Percentiles rank a stretch among this genome's conserved stretches.
Evolutionary conservation across 1,139 yeast species (phyloP).

Genomic region (Entelexis sorbosivorans): DNA sequence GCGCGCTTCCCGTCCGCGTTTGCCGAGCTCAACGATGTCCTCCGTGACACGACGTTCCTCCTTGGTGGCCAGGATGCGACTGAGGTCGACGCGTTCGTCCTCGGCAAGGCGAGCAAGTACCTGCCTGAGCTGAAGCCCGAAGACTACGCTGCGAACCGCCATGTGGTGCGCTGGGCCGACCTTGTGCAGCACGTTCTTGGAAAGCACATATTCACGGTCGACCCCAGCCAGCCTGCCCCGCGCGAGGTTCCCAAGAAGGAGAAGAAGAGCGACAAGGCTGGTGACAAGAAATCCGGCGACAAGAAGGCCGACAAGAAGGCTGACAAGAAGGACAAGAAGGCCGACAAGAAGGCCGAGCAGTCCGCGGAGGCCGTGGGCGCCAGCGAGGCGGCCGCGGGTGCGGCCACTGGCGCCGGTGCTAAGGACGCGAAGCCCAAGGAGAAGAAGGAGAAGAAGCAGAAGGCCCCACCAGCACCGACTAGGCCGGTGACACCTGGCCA

Average conservation of each 20-base stretch:
- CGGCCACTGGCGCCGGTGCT: slow-evolving; percentile 18
- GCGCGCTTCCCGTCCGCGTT: slow-evolving; percentile 46
- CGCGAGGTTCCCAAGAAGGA: slow-evolving; percentile 54
- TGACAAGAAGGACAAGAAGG: slow-evolving; percentile 16
- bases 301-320: slow-evolving; percentile 24
- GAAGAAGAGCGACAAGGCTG: slow-evolving; percentile 35
- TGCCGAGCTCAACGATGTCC: slow-evolving; percentile 52
- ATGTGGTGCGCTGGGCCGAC: slow-evolving; percentile 84
- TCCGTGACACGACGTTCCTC: slow-evolving; percentile 60
- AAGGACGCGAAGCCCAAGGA: slow-evolving; percentile 33
- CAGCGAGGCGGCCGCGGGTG: slow-evolving; percentile 23
- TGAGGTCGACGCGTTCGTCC: slow-evolving; percentile 55
- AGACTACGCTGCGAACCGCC: slow-evolving; percentile 53
- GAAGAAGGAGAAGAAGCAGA: slow-evolving; percentile 35
- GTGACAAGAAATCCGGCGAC: slow-evolving; percentile 30
- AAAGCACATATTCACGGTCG: slow-evolving; percentile 43
- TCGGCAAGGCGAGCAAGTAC: slow-evolving; percentile 51
- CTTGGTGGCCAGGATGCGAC: slow-evolving; percentile 53
- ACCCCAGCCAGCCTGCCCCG: slow-evolving; percentile 53
- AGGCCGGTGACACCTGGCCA: slow-evolving; percentile 62
- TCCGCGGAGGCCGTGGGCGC: neutral
- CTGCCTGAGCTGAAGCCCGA: slow-evolving; percentile 49
- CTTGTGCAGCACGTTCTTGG: slow-evolving; percentile 57
- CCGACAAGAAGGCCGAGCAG: slow-evolving; percentile 15
- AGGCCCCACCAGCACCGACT: slow-evolving; percentile 44